These are phyloP conservation scores for Nicotiana benthamiana DNA, from an alignment of 257 asterid genomes.

Conservation along the genomic window DNA sequence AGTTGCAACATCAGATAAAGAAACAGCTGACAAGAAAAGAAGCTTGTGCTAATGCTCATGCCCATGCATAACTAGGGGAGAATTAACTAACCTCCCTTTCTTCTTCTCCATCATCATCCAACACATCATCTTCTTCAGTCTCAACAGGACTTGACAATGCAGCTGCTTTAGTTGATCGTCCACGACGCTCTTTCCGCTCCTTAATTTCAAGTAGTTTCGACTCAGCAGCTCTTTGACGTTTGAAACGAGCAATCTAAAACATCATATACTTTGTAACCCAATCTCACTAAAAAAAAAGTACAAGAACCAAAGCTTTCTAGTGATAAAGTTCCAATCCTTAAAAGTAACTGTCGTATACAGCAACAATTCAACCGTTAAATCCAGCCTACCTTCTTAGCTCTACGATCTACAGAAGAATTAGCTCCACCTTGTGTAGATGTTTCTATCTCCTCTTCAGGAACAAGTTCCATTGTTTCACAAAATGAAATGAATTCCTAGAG, in stretches of 20 bases:
- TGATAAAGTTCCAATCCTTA: neutral
- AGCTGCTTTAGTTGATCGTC: constrained; percentile 91
- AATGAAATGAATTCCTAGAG: constrained; percentile 73
- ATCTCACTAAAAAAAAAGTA: neutral
- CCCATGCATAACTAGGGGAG: neutral
- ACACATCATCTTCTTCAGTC: constrained; percentile 61
- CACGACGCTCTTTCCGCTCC: constrained; percentile 91
- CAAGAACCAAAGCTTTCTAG: neutral
- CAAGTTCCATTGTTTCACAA: constrained; percentile 91
- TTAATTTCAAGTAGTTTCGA: constrained; percentile 69
- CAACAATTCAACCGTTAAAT: neutral
- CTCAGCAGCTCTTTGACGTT: constrained; percentile 83
- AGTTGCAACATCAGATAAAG: neutral
- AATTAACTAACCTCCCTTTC: constrained; percentile 78
- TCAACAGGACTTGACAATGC: constrained; percentile 78
- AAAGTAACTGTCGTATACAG: neutral
- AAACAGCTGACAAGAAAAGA: neutral
- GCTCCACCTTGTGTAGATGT: constrained; percentile 31
- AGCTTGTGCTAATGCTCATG: neutral
- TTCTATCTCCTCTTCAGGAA: constrained; percentile 73
- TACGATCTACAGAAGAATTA: constrained; percentile 44
- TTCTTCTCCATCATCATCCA: constrained; percentile 95
- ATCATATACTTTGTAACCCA: neutral
- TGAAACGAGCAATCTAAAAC: constrained; percentile 74
- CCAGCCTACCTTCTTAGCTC: constrained; percentile 73